A percentile compares a stretch with the other conserved stretches of the same genome.
These are phyloP conservation scores for Epichloe gansuensis DNA, from an alignment of 2,329 filamentous ascomycete species.

Conservation along the genomic window DNA sequence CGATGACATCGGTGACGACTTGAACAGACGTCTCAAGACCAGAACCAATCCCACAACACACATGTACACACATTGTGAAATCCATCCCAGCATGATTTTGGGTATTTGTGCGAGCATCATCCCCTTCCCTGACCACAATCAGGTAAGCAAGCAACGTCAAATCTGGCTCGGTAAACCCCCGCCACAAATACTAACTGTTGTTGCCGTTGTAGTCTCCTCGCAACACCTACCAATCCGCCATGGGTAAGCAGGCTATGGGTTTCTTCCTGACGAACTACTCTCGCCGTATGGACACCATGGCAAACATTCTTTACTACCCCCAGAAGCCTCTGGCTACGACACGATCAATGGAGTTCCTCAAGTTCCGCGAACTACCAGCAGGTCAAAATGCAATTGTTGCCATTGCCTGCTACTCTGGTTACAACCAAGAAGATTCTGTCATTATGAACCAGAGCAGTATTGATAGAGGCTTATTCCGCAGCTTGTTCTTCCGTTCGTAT, in stretches of 20 bases:
- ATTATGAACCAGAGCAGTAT: constrained; percentile 99
- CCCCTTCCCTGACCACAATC: constrained; percentile 98
- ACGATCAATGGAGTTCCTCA: constrained; percentile 95
- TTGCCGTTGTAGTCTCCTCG: constrained; percentile 61
- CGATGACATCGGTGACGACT: constrained; percentile 51
- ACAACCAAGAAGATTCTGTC: constrained; percentile 99
- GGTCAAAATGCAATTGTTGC: constrained; percentile 98
- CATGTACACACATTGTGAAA: constrained; percentile 96
- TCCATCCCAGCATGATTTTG: constrained; percentile 97
- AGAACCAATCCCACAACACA: constrained; percentile 77
- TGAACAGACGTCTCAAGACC: constrained; percentile 78
- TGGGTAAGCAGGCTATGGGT: constrained; percentile 99
- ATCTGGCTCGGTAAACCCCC: background rate
- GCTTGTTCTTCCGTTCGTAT: constrained; percentile 95
- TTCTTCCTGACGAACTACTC: constrained; percentile 97
- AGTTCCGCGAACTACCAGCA: constrained; percentile 92
- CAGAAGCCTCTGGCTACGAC: constrained; percentile 96
- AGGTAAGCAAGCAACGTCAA: constrained; percentile 36
- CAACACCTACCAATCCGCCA: constrained; percentile 98
- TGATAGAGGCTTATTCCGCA: constrained; percentile 91
- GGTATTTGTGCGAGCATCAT: constrained; percentile 99
- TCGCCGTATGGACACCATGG: constrained; percentile 98
- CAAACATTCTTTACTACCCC: constrained; percentile 96
- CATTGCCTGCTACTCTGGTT: constrained; percentile 93
- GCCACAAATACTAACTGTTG: background rate